phyloP scores from a whole-genome alignment of 208 protist species.

The Leishmania major region DNA sequence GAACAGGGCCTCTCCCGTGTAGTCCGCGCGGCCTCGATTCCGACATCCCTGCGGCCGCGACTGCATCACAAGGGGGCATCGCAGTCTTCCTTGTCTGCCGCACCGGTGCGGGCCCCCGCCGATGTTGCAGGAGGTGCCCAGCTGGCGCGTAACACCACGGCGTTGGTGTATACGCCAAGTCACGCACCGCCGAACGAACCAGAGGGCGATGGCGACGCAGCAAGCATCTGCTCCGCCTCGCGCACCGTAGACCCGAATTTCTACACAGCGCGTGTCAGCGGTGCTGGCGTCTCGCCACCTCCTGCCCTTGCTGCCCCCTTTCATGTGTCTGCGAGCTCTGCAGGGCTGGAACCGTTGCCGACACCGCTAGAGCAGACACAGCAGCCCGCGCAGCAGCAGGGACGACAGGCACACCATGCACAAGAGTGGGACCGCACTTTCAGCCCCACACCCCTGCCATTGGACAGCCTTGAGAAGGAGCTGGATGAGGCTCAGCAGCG shows the following conservation, averaged over 20 bases:
- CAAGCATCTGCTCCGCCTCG: not conserved
- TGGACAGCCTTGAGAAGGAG: slow-evolving; percentile 5
- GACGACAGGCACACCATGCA: not conserved
- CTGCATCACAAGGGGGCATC: not conserved
- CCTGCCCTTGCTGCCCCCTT: not conserved
- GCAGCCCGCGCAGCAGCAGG: not conserved
- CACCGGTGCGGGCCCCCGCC: not conserved
- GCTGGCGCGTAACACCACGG: not conserved
- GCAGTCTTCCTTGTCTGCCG: not conserved
- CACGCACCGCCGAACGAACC: not conserved
- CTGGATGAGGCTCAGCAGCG: slow-evolving; percentile 6
- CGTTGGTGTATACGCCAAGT: too few relatives aligned
- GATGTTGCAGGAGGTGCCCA: not conserved
- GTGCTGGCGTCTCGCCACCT: not conserved
- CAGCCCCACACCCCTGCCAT: not conserved
- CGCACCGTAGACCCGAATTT: not conserved
- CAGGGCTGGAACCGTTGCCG: not conserved
- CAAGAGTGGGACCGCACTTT: slow-evolving; percentile 11
- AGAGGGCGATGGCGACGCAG: not conserved
- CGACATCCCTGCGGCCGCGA: slow-evolving; percentile 15
- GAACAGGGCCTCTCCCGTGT: not conserved
- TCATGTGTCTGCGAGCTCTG: not conserved
- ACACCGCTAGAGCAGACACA: not conserved
- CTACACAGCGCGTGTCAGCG: not conserved
- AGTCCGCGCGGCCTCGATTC: slow-evolving; percentile 18